Percentiles rank a stretch among this genome's conserved stretches.
Conservation (phyloP, 202 grass and related monocot genomes). For the Zoysia matrella region DNA sequence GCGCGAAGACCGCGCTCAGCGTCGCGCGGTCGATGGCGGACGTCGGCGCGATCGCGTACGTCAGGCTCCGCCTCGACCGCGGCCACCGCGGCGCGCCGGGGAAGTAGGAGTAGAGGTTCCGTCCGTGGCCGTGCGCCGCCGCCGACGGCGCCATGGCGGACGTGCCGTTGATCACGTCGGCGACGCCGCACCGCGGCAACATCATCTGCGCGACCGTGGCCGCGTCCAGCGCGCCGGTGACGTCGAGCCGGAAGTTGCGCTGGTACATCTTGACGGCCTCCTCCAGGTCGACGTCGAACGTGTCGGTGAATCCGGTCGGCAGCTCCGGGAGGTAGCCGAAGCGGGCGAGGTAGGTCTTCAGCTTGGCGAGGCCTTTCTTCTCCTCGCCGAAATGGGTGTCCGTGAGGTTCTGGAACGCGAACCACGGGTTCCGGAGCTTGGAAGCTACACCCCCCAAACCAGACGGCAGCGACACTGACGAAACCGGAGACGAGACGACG, state of each 20-base stretch:
- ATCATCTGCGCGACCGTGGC: conserved; percentile 69
- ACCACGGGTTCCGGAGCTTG: conserved; percentile 64
- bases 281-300: conserved; percentile 70
- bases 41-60: conserved; percentile 61
- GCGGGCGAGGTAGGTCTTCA: conserved; percentile 68
- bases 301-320: conserved; percentile 62
- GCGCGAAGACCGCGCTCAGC: conserved; percentile 61
- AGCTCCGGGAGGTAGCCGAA: conserved; percentile 73
- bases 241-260: conserved; percentile 65
- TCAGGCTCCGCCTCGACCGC: conserved; percentile 47
- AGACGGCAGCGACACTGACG: conserved; percentile 13
- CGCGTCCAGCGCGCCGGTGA: conserved; percentile 63
- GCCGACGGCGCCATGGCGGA: conserved; percentile 42
- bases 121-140: conserved; percentile 23
- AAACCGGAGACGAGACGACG: background rate
- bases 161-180: conserved; percentile 79
- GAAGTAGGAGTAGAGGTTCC: conserved; percentile 86
- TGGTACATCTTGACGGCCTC: conserved; percentile 71
- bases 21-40: conserved; percentile 51
- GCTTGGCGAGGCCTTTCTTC: conserved; percentile 51
- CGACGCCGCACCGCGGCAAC: conserved; percentile 78
- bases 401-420: conserved; percentile 73
- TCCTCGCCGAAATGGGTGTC: conserved; percentile 73
- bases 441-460: conserved; percentile 25
- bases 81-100: conserved; percentile 71